These are phyloP conservation scores for Adansonia digitata DNA, from an alignment of 345 rosid species.

Conservation along the genomic window DNA sequence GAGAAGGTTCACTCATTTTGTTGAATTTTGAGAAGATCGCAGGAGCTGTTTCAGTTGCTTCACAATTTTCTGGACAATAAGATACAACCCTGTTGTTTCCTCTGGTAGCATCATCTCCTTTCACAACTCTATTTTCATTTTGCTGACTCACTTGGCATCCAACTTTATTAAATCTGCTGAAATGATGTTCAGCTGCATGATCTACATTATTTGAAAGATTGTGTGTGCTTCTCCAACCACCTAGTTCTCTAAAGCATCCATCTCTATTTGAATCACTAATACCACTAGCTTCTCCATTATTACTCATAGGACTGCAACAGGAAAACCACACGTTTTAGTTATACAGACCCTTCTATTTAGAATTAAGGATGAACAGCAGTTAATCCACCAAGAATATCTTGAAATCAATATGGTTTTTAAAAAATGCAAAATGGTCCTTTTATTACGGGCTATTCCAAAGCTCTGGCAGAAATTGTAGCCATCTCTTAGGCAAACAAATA, in stretches of 20 bases:
- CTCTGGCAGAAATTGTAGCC: background rate
- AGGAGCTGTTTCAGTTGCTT: slow-evolving; percentile 19
- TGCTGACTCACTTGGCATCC: slow-evolving; percentile 19
- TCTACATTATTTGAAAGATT: slow-evolving; percentile 20
- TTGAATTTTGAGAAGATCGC: slow-evolving; percentile 20
- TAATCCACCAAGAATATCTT: background rate
- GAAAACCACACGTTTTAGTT: background rate
- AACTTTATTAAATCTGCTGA: slow-evolving; percentile 14
- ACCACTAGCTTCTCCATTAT: slow-evolving; percentile 18
- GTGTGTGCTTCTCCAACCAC: slow-evolving; percentile 59
- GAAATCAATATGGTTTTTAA: background rate
- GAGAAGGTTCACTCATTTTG: slow-evolving; percentile 17
- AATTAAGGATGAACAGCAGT: slow-evolving; percentile 8
- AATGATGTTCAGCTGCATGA: slow-evolving; percentile 8
- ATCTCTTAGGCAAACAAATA: background rate
- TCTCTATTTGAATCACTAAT: slow-evolving; percentile 25
- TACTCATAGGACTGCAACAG: slow-evolving; percentile 24
- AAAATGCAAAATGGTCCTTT: background rate
- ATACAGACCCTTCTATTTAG: background rate
- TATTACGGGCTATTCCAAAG: background rate
- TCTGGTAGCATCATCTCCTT: slow-evolving; percentile 5
- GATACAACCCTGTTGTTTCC: slow-evolving; percentile 18
- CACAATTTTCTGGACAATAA: slow-evolving; percentile 5
- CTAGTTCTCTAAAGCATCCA: slow-evolving; percentile 17
- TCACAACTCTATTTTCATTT: slow-evolving; percentile 20